These are phyloP conservation scores for Metschnikowia reukaufii DNA, from an alignment of 805 yeast species.

Conservation along the genomic window DNA sequence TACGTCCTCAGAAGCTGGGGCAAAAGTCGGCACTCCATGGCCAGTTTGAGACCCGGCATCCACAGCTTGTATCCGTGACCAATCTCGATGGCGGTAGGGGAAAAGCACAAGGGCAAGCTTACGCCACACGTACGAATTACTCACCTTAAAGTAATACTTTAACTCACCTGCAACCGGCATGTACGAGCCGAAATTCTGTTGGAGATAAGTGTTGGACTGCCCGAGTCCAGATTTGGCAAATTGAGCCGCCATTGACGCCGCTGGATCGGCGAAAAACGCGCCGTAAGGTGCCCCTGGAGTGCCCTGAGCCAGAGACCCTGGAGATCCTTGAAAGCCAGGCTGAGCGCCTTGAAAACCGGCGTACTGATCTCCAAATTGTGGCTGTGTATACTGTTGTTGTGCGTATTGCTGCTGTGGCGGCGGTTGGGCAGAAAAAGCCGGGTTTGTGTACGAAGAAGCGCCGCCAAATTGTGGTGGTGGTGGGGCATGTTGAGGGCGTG, in stretches of 20 bases:
- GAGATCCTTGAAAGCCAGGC: constrained; percentile 25
- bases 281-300: constrained; percentile 24
- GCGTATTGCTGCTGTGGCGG: constrained; percentile 11
- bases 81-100: constrained; percentile 82
- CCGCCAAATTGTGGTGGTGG: too few relatives aligned
- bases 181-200: constrained; percentile 61
- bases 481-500: constrained; percentile 21
- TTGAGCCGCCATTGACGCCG: constrained; percentile 82
- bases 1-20: constrained; percentile 80
- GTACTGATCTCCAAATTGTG: constrained; percentile 22
- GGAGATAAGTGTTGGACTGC: constrained; percentile 77
- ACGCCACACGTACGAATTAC: constrained; percentile 77
- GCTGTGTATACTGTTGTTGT: constrained; percentile 23
- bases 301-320: constrained; percentile 12
- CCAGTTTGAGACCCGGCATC: constrained; percentile 19
- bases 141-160: constrained; percentile 87
- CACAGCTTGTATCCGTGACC: constrained; percentile 59
- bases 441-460: background rate
- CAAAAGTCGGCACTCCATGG: constrained; percentile 41
- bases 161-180: constrained; percentile 55
- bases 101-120: constrained; percentile 74
- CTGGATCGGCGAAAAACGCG: constrained; percentile 69
- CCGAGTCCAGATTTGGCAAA: constrained; percentile 83
- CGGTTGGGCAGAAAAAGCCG: background rate
- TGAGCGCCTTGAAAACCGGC: constrained; percentile 19